Conservation (phyloP, 2,329 filamentous ascomycete species). For the Colletotrichum filicis region DNA sequence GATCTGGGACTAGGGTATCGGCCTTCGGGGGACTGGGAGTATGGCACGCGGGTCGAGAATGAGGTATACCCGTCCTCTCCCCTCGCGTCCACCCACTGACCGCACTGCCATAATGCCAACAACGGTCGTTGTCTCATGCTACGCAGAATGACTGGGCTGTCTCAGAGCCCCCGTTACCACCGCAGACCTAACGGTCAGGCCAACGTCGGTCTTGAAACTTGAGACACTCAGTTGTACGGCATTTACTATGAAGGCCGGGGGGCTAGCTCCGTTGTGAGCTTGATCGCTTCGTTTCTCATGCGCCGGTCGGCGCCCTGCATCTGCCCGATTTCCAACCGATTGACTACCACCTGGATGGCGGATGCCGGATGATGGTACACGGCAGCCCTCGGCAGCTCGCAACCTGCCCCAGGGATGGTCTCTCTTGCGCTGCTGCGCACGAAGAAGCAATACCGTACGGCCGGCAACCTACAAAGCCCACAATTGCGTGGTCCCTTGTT, state of each 20-base stretch:
- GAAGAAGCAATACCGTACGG: slow-evolving; percentile 31
- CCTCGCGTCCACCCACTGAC: background rate
- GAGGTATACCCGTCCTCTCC: slow-evolving; percentile 1
- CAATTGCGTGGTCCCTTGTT: slow-evolving; percentile 25
- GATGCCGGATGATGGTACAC: slow-evolving; percentile 18
- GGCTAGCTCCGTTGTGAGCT: slow-evolving; percentile 13
- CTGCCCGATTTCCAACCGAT: slow-evolving; percentile 4
- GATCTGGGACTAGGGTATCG: slow-evolving; percentile 19
- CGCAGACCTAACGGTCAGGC: slow-evolving; percentile 11
- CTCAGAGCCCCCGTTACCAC: slow-evolving; percentile 20
- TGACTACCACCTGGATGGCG: background rate
- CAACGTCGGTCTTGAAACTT: slow-evolving; percentile 14
- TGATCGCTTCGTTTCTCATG: slow-evolving; percentile 20
- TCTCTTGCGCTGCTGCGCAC: background rate
- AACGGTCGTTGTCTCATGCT: slow-evolving; percentile 28
- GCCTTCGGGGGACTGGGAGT: slow-evolving; percentile 17
- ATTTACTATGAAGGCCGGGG: slow-evolving; percentile 20
- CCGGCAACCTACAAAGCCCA: slow-evolving; percentile 26
- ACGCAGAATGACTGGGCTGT: slow-evolving; percentile 25
- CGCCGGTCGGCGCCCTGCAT: slow-evolving; percentile 5
- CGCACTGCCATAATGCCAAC: slow-evolving; percentile 9
- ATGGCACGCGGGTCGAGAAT: slow-evolving; percentile 13
- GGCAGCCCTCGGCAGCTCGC: slow-evolving; percentile 16
- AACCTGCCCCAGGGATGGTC: background rate
- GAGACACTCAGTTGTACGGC: slow-evolving; percentile 25